phyloP scores from a whole-genome alignment of 441 rosid genomes.

The Populus hybrid region DNA sequence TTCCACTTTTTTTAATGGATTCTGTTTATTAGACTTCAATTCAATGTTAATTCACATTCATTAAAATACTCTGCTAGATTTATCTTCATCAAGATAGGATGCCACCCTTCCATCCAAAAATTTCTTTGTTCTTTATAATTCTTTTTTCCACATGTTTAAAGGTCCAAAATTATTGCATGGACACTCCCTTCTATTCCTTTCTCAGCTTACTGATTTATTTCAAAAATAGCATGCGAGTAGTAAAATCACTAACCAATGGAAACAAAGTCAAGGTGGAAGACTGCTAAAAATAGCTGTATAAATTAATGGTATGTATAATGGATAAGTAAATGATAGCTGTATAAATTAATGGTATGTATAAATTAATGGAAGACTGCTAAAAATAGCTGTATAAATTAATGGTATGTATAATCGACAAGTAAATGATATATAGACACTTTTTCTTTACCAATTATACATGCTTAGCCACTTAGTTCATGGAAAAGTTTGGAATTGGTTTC shows the following conservation, averaged over 20 bases:
- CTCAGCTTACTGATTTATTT: background rate
- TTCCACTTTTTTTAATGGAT: background rate
- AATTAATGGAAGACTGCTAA: background rate
- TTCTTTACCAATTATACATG: background rate
- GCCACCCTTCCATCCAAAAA: constrained; percentile 3
- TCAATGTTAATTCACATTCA: background rate
- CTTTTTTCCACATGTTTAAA: background rate
- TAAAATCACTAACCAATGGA: background rate
- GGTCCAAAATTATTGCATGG: background rate
- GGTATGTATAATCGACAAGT: background rate
- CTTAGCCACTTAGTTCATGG: background rate
- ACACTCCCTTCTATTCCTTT: background rate
- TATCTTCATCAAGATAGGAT: constrained; percentile 4
- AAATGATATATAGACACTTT: background rate
- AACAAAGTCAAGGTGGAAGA: background rate
- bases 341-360: background rate
- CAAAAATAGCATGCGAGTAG: background rate
- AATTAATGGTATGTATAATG: background rate
- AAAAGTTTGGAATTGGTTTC: background rate
- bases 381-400: background rate
- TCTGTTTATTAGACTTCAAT: background rate
- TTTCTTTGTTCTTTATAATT: background rate
- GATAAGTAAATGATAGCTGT: background rate
- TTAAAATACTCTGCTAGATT: background rate
- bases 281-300: background rate